Evolutionary conservation across 306 rosid species (phyloP), one percentile per base, ranked within the genome.

Genomic region (Lablab purpureus): DNA sequence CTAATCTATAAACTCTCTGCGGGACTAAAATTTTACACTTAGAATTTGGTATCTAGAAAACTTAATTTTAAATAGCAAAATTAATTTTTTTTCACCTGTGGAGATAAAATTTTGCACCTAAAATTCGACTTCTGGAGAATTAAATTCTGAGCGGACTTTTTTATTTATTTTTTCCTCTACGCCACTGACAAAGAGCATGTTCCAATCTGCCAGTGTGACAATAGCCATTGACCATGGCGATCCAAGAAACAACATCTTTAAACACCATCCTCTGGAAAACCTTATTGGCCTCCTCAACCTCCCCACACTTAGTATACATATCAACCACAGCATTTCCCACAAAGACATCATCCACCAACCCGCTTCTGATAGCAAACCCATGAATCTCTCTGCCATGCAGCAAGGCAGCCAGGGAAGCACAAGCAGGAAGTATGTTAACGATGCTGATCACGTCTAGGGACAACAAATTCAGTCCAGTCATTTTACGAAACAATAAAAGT

Each of bases 211-310:
- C 97, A 51, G 81, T 82, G 73, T 87, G 96, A 77, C 97, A 94
- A 86, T 84, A 92, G 40, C 94, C 97, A 2, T 94, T 90, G 10
- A 94, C 96, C 90, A 94, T 90, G 19, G 93, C 88, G 88, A 92
- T 94, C 96, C 97, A 94, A 43, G 96, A 87, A 84, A 94, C 94
- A 77, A 94, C 93, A 83, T 94, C 98, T 89, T 88, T 94, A 63
- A 71, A 81, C 84, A 71, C 72, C 96, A 92, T 94, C 85, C 66
- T 64, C 70, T 85, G 82, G 21, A 94, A 94, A 80, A 88, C 90
- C 88, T 41, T 89, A 70, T 55, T 75, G 2, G 97, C 98, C 58
- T 88, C 96, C 41, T 83, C 88, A 89, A 92, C 87, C 84, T 62
- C 85, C 32, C 84, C 85, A 82, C 97, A 88, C 86, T 94, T 94